A percentile compares a stretch with the other conserved stretches of the same genome.
These are phyloP conservation scores for Nicotiana sylvestris DNA, from an alignment of 257 asterid genomes.

Conservation along the genomic window DNA sequence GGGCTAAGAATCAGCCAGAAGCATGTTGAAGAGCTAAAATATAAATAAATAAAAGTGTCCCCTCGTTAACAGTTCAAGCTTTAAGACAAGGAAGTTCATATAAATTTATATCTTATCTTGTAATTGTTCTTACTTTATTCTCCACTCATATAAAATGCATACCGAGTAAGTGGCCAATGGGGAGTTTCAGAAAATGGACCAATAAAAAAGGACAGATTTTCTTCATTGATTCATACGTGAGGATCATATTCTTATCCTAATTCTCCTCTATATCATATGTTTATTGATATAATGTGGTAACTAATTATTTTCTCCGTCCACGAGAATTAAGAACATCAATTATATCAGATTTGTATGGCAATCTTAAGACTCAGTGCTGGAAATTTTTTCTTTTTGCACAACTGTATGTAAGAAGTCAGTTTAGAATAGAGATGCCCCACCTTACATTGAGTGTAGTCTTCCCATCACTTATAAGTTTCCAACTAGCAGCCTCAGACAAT, in stretches of 20 bases:
- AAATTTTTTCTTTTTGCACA: background rate
- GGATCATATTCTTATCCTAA: no score
- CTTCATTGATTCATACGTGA: no score
- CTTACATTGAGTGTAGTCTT: constrained; percentile 21
- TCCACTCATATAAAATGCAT: no score
- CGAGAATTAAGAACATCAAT: background rate
- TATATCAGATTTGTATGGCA: background rate
- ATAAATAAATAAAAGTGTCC: background rate
- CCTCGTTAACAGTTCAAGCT: background rate
- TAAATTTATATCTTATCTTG: no score
- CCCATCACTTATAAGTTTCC: constrained; percentile 36
- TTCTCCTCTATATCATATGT: background rate
- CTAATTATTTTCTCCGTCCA: background rate
- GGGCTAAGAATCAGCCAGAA: background rate
- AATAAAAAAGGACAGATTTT: no score
- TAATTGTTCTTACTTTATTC: no score
- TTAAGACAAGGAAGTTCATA: background rate
- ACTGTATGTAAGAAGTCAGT: background rate
- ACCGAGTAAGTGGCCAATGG: no score
- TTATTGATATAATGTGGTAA: background rate
- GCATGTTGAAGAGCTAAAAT: background rate
- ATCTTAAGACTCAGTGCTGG: background rate
- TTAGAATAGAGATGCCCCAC: constrained; percentile 25
- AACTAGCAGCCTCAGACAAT: constrained; percentile 31
- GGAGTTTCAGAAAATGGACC: no score